Evolutionary conservation across 306 rosid species (phyloP), one percentile per base, ranked within the genome.

Genomic region (Acacia melanoxylon): DNA sequence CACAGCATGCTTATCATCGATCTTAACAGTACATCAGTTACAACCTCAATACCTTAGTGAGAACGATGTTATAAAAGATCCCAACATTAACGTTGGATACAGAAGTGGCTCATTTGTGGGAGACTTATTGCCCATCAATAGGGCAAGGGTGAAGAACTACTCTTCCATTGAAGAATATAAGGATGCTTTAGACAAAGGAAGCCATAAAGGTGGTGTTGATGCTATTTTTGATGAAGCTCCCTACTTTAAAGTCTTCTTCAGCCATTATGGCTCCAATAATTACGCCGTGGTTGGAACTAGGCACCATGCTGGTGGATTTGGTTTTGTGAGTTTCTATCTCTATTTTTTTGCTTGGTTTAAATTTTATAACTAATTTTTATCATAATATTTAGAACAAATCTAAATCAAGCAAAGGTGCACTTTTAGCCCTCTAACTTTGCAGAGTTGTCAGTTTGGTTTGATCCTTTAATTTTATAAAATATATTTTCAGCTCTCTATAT

Each of bases 281-380:
- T 42, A 81, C 51, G 69, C 35, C 37, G 54, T 70, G 49, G 51
- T 67, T 20, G 68, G 22, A 19, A 65, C 89, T 22, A 40, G 2
- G 17, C 66, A 61, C 37, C 79, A 27, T 2, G 71, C 40, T 13
- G 83, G 40, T 56, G 89, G 86, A 31, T 51, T 86, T 52, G 89
- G 83, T 42, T 86, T 83, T 44, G 89, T 86, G 40, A 62, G 68
- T 0, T 25, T 13, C 67, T 2, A 24, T 62, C 68, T 62, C 20
- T 29, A 56, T 35, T 35, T 56, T 56, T 17, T 19, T 19, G 22
- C 22, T 52, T 19, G 56, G 12, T 46, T 46, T 46, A 46, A 46
- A 13, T 2, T 46, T 15, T 46, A 29, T 29, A 29, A 29, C 31
- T 10, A 10, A 12, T 14, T 48, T 48, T 48, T 48, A 48, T 48